Evolutionary conservation across 768 basidiomycete genomes (phyloP).

Genomic region (Lactifluus piperatus): DNA sequence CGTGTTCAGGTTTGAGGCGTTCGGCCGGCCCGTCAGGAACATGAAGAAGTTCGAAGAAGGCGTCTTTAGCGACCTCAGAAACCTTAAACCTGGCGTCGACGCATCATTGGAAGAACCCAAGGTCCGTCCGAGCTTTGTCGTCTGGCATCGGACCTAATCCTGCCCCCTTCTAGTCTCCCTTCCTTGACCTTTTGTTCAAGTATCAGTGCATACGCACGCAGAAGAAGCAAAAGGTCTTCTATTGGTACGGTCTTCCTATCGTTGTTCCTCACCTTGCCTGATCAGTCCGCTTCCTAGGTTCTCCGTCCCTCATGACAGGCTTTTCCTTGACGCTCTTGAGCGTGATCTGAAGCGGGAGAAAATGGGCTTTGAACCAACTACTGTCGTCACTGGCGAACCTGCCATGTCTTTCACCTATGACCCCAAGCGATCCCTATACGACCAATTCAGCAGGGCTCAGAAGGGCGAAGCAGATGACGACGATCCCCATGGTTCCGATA

Average conservation of each 20-base stretch:
- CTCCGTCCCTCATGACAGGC: conserved; percentile 92
- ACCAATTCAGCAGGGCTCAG: conserved; percentile 62
- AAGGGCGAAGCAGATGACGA: conserved; percentile 27
- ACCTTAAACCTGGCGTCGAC: conserved; percentile 89
- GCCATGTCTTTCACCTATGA: conserved; percentile 87
- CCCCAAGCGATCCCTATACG: conserved; percentile 74
- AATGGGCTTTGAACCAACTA: conserved; percentile 81
- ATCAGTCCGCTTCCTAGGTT: conserved; percentile 51
- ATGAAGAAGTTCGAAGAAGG: conserved; percentile 99
- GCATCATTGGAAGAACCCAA: conserved; percentile 96
- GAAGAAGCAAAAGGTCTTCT: conserved; percentile 99
- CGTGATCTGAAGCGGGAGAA: conserved; percentile 95
- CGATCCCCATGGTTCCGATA: conserved; percentile 22
- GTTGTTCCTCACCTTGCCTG: neutral
- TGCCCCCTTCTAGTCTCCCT: conserved; percentile 62
- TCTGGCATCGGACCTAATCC: conserved; percentile 10
- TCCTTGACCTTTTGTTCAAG: conserved; percentile 90
- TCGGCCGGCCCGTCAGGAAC: conserved; percentile 82
- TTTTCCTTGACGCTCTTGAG: conserved; percentile 94
- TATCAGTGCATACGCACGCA: conserved; percentile 96
- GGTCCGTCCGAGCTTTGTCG: conserved; percentile 32
- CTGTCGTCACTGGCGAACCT: conserved; percentile 67
- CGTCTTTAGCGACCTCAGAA: conserved; percentile 86
- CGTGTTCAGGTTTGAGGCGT: conserved; percentile 90
- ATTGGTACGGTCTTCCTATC: conserved; percentile 52